A percentile compares a stretch with the other conserved stretches of the same genome.
These are phyloP conservation scores for Taiozyma sp. DNA, from an alignment of 1,139 yeast species.

Conservation along the genomic window DNA sequence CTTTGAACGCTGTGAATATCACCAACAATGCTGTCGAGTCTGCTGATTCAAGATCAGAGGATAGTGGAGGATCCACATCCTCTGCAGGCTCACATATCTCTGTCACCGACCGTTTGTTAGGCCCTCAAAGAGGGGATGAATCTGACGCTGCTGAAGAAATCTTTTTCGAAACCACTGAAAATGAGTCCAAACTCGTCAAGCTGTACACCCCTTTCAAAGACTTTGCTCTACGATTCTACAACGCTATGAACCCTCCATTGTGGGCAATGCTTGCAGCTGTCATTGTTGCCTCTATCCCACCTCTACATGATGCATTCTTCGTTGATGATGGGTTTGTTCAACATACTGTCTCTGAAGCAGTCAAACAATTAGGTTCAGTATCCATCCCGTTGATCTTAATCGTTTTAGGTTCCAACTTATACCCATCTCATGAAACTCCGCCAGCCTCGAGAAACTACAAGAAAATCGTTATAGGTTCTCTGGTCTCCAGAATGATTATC, in stretches of 20 bases:
- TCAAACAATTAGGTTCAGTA: conserved; percentile 77
- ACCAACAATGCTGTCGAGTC: not conserved
- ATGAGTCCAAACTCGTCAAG: not conserved
- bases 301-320: conserved; percentile 62
- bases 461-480: conserved; percentile 60
- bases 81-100: conserved; percentile 1
- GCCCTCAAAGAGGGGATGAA: not conserved
- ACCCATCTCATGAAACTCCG: conserved; percentile 62
- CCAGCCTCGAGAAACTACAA: conserved; percentile 58
- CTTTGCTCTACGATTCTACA: conserved; percentile 8
- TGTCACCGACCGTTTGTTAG: conserved; percentile 6
- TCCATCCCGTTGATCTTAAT: conserved; percentile 82
- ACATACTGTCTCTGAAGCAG: conserved; percentile 72
- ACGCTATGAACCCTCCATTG: conserved; percentile 89
- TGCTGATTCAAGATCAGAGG: not conserved
- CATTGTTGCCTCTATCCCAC: conserved; percentile 76
- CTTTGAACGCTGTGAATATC: not conserved
- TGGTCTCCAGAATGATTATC: conserved; percentile 67
- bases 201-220: not conserved
- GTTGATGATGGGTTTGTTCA: conserved; percentile 62
- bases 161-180: not conserved
- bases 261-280: conserved; percentile 88
- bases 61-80: not conserved
- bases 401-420: conserved; percentile 71
- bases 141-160: not conserved